Evolutionary conservation across 331 rosid genomes (phyloP).

Genomic region (Spiraea crenata): DNA sequence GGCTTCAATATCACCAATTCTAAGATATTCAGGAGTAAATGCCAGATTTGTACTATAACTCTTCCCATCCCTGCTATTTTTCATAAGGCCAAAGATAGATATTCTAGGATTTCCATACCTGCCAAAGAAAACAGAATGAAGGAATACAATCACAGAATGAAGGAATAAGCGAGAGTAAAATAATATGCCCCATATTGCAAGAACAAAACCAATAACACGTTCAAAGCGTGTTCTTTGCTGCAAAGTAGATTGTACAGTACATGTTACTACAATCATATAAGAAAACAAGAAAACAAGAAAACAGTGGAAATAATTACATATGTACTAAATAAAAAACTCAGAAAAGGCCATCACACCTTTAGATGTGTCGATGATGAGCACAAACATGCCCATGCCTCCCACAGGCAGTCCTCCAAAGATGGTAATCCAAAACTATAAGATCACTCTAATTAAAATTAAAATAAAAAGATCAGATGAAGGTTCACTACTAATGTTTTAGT

Average conservation of each 20-base stretch:
- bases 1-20: too few relatives aligned
- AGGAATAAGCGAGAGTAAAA: conserved; percentile 86
- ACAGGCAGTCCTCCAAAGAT: conserved; percentile 86
- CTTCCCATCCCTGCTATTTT: too few relatives aligned
- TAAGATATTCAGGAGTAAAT: too few relatives aligned
- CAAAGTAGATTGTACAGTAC: too few relatives aligned
- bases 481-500: background rate
- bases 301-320: conserved; percentile 10
- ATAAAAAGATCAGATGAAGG: background rate
- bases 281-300: conserved; percentile 13
- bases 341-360: conserved; percentile 45
- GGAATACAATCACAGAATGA: too few relatives aligned
- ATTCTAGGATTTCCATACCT: too few relatives aligned
- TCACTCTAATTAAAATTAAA: background rate
- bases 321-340: conserved; percentile 15
- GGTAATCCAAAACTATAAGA: background rate
- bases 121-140: too few relatives aligned
- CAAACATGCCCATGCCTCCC: conserved; percentile 99
- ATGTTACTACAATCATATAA: conserved; percentile 13
- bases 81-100: too few relatives aligned
- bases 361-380: conserved; percentile 87
- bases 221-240: conserved; percentile 85
- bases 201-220: conserved; percentile 87
- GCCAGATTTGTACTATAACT: too few relatives aligned
- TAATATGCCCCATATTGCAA: conserved; percentile 96